Evolutionary conservation across 805 yeast genomes (phyloP), one percentile per base, ranked within the genome.

Genomic region (Candida ipomoeae): DNA sequence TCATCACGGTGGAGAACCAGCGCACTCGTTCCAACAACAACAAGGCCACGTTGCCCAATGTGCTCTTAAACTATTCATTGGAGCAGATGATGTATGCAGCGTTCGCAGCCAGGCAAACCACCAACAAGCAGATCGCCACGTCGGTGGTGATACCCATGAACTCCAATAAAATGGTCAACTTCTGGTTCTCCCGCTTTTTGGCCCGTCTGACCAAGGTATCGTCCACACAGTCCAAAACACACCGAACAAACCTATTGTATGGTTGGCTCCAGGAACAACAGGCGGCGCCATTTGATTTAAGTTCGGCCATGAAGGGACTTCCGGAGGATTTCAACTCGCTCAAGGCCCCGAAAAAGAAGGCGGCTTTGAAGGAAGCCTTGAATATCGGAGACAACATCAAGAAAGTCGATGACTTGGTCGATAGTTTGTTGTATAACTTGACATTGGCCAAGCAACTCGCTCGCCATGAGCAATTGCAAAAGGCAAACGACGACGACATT

Each of bases 401-500:
- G 18, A 84, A 84, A 60, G 78, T 79, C 40, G 91, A 85, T 61
- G 91, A 85, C 61, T 66, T 84, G 49, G 78, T 83, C 7, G 91
- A 85, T 61, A 73, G 85, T 0, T 66, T 84, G n/a, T 65, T 84
- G 14, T 88, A 85, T 62, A 86, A 81, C 1, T 29, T 55, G 21
- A 50, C 53, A 8, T 32, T 43, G 18, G 52, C 51, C 13, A 47
- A 50, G 26, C 58, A 52, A 34, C 39, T 57, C 14, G 35, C 39
- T 23, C 56, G 49, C n/a, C 55, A 50, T 41, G 29, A 40, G 17
- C 48, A 56, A 32, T 44, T 56, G 15, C 32, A 40, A 18, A 18
- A 15, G 2, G 50, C 46, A 11, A 54, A 43, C 6, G 51, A 48
- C 7, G 23, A 29, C 11, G 49, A 29, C 6, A 43, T 36, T 6